Evolutionary conservation across 768 basidiomycete species (phyloP), one percentile per base, ranked within the genome.

Genomic region (Tricholoma matsutake): DNA sequence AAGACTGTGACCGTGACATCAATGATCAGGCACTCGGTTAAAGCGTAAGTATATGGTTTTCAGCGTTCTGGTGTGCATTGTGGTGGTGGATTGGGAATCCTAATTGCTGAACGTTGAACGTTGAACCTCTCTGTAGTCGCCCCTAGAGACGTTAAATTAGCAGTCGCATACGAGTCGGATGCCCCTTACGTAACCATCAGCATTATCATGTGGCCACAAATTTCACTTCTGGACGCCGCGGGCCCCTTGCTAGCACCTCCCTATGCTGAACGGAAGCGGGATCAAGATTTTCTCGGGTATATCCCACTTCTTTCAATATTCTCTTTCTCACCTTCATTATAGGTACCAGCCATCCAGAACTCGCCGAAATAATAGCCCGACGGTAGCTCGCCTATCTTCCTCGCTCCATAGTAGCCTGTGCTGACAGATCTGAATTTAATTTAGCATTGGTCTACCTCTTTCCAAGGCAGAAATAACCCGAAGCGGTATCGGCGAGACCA

Each of bases 281-380:
- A 84, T 85, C 68, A 85, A 84, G 68, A 76, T 85, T 41, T 85
- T 84, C 68, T 81, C 82, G 61, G 83, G 83, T 82, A 60, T 61
- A 76, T 62, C 34, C 45, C 34, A 14, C 18, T 9, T 32, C 31
- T 10, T 29, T 25, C 34, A 29, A 20, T 49, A 20, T 7, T 47
- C 47, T 4, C n/a, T 56, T 60, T 28, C 55, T 43, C 22, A 52
- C 32, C 18, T 59, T 61, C 31, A 29, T 67, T 54, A 32, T 63
- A 96, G 95, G 95, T 63, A 96, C 94, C 35, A 94, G 92, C 76
- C 96, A 98, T 76, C 94, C 95, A 57, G 92, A 94, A 76, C 83
- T 98, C 65, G 96, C 96, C 35, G 89, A 96, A 74, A 89, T 93
- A 68, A 93, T 98, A 72, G 91, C 94, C 65, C 83, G 88, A 79